Percentiles rank a stretch among this genome's conserved stretches.
These are phyloP conservation scores for apple (Malus domestica) DNA, from an alignment of 306 rosid species.

Conservation along the genomic window ASM211411v1 NC_041793.1:12484001-12484500, in stretches of 20 bases:
- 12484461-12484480: slow-evolving; percentile 95
- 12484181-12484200: neutral
- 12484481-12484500: slow-evolving; percentile 76
- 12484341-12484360: neutral
- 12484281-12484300: neutral
- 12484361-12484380: neutral
- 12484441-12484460: slow-evolving; percentile 66
- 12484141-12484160: neutral
- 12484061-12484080: neutral
- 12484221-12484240: neutral
- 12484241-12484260: neutral
- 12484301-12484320: neutral
- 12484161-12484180: neutral
- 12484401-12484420: neutral
- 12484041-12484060: neutral
- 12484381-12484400: neutral
- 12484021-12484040: slow-evolving; percentile 36
- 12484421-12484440: neutral
- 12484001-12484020: slow-evolving; percentile 70
- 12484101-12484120: neutral
- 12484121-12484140: neutral
- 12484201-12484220: neutral
- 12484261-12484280: neutral
- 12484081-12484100: neutral
- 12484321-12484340: neutral